A percentile compares a stretch with the other conserved stretches of the same genome.
These are phyloP conservation scores for Perkinsus marinus DNA, from an alignment of 169 alveolate species.

Conservation along the genomic window DNA sequence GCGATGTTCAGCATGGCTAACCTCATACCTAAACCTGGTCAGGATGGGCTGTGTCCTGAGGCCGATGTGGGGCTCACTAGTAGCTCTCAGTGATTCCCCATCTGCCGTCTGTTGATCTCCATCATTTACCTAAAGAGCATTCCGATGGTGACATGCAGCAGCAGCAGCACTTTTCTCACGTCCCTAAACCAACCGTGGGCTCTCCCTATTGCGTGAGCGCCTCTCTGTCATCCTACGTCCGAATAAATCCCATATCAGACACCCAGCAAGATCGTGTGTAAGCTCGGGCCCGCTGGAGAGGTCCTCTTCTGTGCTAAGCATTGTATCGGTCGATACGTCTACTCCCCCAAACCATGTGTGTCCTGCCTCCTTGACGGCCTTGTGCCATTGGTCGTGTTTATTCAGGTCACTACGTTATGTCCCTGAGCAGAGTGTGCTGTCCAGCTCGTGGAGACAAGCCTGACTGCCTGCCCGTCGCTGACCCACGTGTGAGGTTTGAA, in stretches of 20 bases:
- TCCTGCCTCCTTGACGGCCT: neutral
- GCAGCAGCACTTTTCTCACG: neutral
- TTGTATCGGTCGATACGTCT: neutral
- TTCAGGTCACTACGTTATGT: neutral
- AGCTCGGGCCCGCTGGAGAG: neutral
- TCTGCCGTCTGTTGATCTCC: neutral
- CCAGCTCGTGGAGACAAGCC: neutral
- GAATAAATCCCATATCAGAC: neutral
- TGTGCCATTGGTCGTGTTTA: neutral
- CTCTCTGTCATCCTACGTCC: neutral
- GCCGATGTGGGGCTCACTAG: neutral
- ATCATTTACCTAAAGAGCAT: neutral
- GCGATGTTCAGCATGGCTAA: neutral
- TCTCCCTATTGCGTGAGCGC: neutral
- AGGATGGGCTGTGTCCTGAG: neutral
- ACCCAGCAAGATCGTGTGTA: neutral
- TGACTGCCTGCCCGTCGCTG: neutral
- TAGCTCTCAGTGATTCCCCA: neutral
- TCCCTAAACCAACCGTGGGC: neutral
- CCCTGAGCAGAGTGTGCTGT: neutral
- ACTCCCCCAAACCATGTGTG: neutral
- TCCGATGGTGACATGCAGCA: neutral
- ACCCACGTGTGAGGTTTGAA: neutral
- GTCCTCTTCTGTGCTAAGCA: neutral
- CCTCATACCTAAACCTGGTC: neutral